Conservation (phyloP, 257 asterid species). For the Nicotiana knightiana region DNA sequence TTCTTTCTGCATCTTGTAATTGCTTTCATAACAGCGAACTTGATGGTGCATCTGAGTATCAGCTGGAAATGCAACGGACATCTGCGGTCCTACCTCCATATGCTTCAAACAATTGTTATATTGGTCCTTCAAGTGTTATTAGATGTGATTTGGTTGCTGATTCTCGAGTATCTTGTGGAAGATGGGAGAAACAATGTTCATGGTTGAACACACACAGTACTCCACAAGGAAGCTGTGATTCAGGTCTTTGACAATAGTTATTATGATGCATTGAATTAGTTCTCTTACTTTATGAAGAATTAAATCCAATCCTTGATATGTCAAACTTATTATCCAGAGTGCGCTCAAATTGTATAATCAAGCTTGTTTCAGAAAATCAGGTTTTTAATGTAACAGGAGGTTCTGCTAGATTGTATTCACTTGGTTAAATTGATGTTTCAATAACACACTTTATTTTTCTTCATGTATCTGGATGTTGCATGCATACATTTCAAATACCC, state of each 20-base stretch:
- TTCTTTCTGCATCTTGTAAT: not conserved
- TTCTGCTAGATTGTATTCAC: not conserved
- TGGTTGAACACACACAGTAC: conserved; percentile 14
- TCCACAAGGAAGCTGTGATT: conserved; percentile 9
- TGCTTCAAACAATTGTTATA: not conserved
- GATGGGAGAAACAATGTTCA: conserved; percentile 12
- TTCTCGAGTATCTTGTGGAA: conserved; percentile 15
- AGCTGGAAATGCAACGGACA: conserved; percentile 14
- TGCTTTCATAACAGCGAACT: conserved; percentile 24
- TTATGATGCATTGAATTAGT: not conserved
- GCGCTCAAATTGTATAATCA: not conserved
- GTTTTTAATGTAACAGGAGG: not conserved
- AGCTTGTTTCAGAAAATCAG: not conserved
- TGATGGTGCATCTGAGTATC: conserved; percentile 20
- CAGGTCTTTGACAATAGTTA: conserved; percentile 17
- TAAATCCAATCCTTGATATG: not conserved
- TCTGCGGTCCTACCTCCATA: conserved; percentile 4
- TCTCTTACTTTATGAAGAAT: conserved; percentile 1
- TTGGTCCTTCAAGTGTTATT: not conserved
- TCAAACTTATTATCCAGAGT: not conserved
- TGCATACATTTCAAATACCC: not conserved
- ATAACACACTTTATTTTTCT: not conserved
- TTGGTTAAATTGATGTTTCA: not conserved
- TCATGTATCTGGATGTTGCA: not conserved
- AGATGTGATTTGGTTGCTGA: conserved; percentile 10